These are phyloP conservation scores for Apiotrichum siamense DNA, from an alignment of 1,284 basidiomycete genomes.

Conservation along the genomic window DNA sequence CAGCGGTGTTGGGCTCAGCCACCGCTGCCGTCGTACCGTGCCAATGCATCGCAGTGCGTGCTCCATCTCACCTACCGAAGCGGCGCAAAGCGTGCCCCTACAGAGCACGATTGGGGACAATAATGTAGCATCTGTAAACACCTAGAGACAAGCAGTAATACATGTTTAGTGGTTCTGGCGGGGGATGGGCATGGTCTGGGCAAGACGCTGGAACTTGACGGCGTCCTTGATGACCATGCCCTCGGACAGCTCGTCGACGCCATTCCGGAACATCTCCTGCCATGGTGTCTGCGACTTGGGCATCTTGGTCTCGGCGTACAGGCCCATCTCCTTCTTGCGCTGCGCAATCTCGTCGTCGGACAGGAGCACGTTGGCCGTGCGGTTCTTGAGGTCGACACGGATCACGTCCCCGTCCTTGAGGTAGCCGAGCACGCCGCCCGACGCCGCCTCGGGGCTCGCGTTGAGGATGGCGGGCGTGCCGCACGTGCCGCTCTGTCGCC, in stretches of 20 bases:
- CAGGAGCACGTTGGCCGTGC: slow-evolving; percentile 37
- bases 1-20: too few species aligned
- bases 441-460: slow-evolving; percentile 44
- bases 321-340: slow-evolving; percentile 35
- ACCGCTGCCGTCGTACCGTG: too few species aligned
- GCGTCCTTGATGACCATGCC: slow-evolving; percentile 45
- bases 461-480: slow-evolving; percentile 47
- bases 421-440: slow-evolving; percentile 43
- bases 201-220: slow-evolving; percentile 44
- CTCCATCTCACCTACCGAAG: too few species aligned
- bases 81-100: too few species aligned
- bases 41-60: too few species aligned
- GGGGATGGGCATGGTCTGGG: slow-evolving; percentile 36
- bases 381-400: slow-evolving; percentile 40
- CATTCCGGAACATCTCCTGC: slow-evolving; percentile 45
- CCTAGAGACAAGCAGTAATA: too few species aligned
- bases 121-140: too few species aligned
- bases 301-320: slow-evolving; percentile 20
- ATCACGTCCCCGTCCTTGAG: slow-evolving; percentile 45
- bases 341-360: slow-evolving; percentile 30
- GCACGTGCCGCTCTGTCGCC: slow-evolving; percentile 44
- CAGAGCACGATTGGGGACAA: too few species aligned
- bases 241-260: slow-evolving; percentile 40
- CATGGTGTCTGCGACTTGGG: slow-evolving; percentile 44
- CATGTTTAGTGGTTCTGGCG: slow-evolving; percentile 45